Evolutionary conservation across 2,329 filamentous ascomycete species (phyloP), one percentile per base, ranked within the genome.

Genomic region (Colletotrichum sp.): DNA sequence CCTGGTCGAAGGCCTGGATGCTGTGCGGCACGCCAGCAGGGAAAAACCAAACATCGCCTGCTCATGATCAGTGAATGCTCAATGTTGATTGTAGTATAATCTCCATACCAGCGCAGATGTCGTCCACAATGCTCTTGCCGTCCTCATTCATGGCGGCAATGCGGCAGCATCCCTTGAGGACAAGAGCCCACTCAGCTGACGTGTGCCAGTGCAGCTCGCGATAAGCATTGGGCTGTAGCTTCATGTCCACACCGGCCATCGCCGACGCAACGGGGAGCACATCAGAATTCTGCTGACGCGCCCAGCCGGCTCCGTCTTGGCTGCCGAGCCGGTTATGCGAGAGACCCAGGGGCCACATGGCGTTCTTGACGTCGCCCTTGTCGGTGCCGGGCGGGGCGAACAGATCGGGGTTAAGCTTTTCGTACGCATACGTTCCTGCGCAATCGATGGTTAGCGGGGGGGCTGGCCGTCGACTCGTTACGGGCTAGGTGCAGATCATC

Each of bases 161-260:
- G 7, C 89, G 86, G 4, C 89, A 89, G 55, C 86, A 87, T 1
- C 90, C 90, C 73, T 90, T 90, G 18, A 91, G 84, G 13, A 92
- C 83, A 7, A 90, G 83, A 0, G 88, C 85, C 89, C 89, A 91
- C 78, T 91, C 85, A 64, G 84, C 87, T 52, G 88, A 86, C 49
- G 87, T 90, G 78, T 92, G 90, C 90, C 90, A 94, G 78, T 94
- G 92, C 26, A 93, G 83, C 80, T 93, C 92, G 24, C 92, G 88
- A 76, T 93, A 93, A 0, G 89, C 90, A 30, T 89, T 83, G 0
- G 89, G 87, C n/a, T 86, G 87, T 2, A 92, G 85, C 55, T 89
- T 87, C 90, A 92, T 92, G 77, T 92, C 88, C 1, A 92, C 90
- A 59, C 90, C 90, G 0, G 90, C 90, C 88, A 92, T 91, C 16